Evolutionary conservation across 345 rosid species (phyloP), one percentile per base, ranked within the genome.

Genomic region (Isatis tinctoria): DNA sequence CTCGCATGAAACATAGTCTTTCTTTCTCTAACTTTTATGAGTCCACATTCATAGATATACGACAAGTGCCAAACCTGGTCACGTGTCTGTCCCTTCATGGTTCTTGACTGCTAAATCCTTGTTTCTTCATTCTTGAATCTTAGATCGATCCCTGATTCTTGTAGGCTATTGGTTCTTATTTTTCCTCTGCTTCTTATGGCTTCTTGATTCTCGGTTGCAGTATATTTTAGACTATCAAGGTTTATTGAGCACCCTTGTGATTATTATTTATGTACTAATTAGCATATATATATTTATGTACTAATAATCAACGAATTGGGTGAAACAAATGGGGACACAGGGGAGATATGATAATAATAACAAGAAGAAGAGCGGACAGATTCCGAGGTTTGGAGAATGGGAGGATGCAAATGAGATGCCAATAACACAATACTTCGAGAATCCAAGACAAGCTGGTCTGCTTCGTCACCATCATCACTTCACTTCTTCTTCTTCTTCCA

Each of bases 351-450:
- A 77, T 32, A 2, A 60, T 27, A 49, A 74, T 62, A 73, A 78
- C 30, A 75, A 82, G 74, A 89, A 80, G 67, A 85, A 85, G 65
- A 89, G 96, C 18, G 91, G 98, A 16, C 97, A 87, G 69, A 89
- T 94, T 58, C 98, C 98, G 0, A 84, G 85, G 53, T 94, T 94
- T 69, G 98, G 98, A 70, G 78, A 94, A 71, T 94, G 98, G 98
- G 97, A 94, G 2, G 74, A 83, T 9, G 88, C 96, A 32, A 90
- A 87, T 59, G 90, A 94, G 18, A 45, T 90, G 76, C 98, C 98
- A 36, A 94, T 94, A 54, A 94, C 98, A 44, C 97, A 88, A 83
- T 94, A 94, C 73, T 94, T 94, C 16, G 98, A 94, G 79, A 70
- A 83, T 60, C 95, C 98, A 56, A 85, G 96, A 75, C 95, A 91